Evolutionary conservation across 768 basidiomycete genomes (phyloP), one percentile per base, ranked within the genome.

Genomic region (Coprinellus aureogranulatus): DNA sequence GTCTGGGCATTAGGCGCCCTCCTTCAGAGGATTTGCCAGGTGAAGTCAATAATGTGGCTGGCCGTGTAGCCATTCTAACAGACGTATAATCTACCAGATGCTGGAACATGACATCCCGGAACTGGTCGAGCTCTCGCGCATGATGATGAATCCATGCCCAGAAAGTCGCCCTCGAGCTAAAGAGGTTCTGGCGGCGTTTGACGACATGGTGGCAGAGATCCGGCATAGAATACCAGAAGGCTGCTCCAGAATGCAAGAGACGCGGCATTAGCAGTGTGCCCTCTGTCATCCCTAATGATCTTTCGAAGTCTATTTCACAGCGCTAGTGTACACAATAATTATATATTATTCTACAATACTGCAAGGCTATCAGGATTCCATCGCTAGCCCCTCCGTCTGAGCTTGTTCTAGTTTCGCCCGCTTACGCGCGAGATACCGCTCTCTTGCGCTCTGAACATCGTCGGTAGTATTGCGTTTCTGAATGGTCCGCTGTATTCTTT

Each of bases 381-480:
- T 31, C 44, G 30, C 50, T 39, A 47, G 25, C 47, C 49, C 60
- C 41, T 59, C 47, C 25, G 57, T 50, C 46, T 54, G 48, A 27
- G 58, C 64, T 46, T 72, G 70, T 61, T 92, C 90, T 67, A 92
- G 58, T 64, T 82, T 89, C 68, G 81, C 83, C 50, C 88, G 83
- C 75, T 97, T 97, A 64, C 94, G 77, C 67, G 87, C 85, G 48
- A 89, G 66, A 66, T 89, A 94, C 53, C 92, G 81, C 59, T 87
- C 82, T 53, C 81, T 81, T 14, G 91, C 92, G 67, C 81, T 87
- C 70, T 86, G 79, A 37, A 95, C 82, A 53, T 86, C 84, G n/a
- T 71, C 71, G 37, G 90, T 87, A 26, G 81, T 86, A 67, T 95
- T 96, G 59, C 92, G 81, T 68, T 86, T 89, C 53, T 82, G 76